Base-by-base conservation (phyloP, 345 rosid genomes). In the Noccaea bulbosa region DNA sequence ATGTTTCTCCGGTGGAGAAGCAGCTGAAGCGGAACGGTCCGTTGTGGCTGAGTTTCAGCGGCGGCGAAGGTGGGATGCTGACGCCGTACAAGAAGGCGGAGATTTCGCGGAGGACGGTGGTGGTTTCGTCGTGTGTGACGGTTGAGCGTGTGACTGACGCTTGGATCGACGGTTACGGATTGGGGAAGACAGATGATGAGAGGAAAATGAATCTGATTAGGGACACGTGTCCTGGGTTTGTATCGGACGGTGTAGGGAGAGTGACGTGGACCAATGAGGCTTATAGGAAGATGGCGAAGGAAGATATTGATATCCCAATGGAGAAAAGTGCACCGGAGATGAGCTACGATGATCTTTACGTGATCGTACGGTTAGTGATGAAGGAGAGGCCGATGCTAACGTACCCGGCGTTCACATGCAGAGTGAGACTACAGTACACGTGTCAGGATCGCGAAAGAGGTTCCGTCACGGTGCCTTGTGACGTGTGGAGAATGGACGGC, bases 191-290 rank as follows among this genome's bases (percentile, higher is more conserved):
- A 2, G 89, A 92, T 44, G 79, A 69, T 7, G 89, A 88, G 81
- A 86, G 59, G 68, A 85, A 66, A 76, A 43, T 68, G 54, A 84
- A 75, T 44, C 83, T 92, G 2, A 79, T n/a, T 80, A 75, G 67
- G 17, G 98, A 90, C 82, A 75, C 88, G 81, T 92, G 95, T 72
- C 98, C 98, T 0, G 96, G 96, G 17, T 74, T 92, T 16, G 71
- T 82, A 78, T 90, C 97, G 8, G 97, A 92, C 56, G 77, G 78
- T 9, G 22, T 65, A 12, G 91, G 87, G 8, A 79, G 86, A 62
- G 97, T 92, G 12, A 84, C 82, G 69, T 90, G 95, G 98, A 83
- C 81, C 2, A 92, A 90, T 56, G 87, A 56, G 11, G 95, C 91
- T 47, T 90, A 88, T 17, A 74, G 55, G 62, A 76, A 75, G 72